phyloP scores from a whole-genome alignment of 495 filamentous ascomycete genomes.

The Delitschia confertaspora region DNA sequence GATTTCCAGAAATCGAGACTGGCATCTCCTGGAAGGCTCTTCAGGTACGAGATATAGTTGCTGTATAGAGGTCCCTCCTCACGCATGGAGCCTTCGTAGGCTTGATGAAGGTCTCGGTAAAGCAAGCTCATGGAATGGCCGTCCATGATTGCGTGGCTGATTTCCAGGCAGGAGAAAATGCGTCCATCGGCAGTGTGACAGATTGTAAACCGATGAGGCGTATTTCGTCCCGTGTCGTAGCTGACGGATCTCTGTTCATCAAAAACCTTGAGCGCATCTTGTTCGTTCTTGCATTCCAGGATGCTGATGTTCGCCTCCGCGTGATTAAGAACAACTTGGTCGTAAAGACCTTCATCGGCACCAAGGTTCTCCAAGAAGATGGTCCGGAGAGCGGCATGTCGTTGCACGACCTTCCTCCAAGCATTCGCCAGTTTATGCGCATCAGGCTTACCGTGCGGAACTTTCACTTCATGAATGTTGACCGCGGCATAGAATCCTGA shows the following conservation, averaged over 20 bases:
- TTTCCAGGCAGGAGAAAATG: conserved; percentile 24
- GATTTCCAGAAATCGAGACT: conserved; percentile 46
- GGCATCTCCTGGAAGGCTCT: conserved; percentile 31
- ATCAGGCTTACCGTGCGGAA: conserved; percentile 22
- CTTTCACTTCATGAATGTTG: conserved; percentile 50
- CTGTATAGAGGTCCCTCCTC: conserved; percentile 21
- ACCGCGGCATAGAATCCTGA: conserved; percentile 52
- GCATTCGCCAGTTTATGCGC: conserved; percentile 35
- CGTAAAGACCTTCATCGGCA: conserved; percentile 38
- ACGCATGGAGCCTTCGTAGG: conserved; percentile 7
- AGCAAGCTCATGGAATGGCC: conserved; percentile 24
- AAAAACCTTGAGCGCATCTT: conserved; percentile 8
- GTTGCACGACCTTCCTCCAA: conserved; percentile 42
- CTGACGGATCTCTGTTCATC: conserved; percentile 9
- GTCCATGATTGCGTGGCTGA: conserved; percentile 28
- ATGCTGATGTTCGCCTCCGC: conserved; percentile 5
- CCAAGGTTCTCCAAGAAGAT: conserved; percentile 43
- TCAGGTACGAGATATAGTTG: conserved; percentile 25
- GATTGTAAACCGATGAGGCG: conserved; percentile 24
- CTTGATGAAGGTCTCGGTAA: conserved; percentile 14
- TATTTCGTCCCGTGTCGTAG: conserved; percentile 19
- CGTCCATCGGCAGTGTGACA: conserved; percentile 9
- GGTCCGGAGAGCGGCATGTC: conserved; percentile 46
- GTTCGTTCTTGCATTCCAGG: conserved; percentile 12
- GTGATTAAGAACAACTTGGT: conserved; percentile 44